Evolutionary conservation across 768 basidiomycete species (phyloP), one percentile per base, ranked within the genome.

Genomic region (Panus rudis): DNA sequence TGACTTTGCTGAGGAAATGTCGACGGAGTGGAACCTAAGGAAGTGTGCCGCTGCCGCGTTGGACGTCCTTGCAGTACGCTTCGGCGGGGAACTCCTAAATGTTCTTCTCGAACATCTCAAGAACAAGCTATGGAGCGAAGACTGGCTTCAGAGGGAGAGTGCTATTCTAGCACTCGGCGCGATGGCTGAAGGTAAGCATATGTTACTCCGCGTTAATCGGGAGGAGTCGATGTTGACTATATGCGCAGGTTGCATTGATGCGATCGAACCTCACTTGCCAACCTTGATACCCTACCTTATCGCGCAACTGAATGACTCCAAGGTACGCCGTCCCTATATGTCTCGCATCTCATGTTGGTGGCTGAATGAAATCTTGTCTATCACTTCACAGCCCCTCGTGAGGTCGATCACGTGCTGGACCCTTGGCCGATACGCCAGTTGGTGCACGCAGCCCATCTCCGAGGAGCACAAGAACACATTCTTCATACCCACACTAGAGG

Each of bases 391-490:
- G 90, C 94, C 96, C 16, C 84, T 98, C 30, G 90, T 99, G 7
- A 84, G 96, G 45, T 97, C 96, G 2, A 99, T 99, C 56, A 92
- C 93, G 13, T 99, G 96, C 62, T 99, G 96, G 96, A 97, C 94
- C 0, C 73, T 99, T n/a, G 94, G 96, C 13, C 84, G 96, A 39
- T 99, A 99, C 64, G 91, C 94, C 24, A 91, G 87, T 57, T 99
- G 96, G 96, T 91, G 87, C 53, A 90, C 88, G n/a, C 81, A 85
- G 58, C 75, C 79, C 21, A 70, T 75, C 47, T 84, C 84, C 3
- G 84, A 89, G 43, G 91, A 92, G 40, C 92, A 94, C 69, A 89
- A 87, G 64, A 82, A 74, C 42, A 73, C 72, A 43, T 98, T 84
- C 67, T 99, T 99, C 60, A 83, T 98, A 23, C 96, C 96, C 0